A percentile compares a stretch with the other conserved stretches of the same genome.
Conservation (phyloP, 164 flowering plant genomes). For the Vitis amurensis region DNA sequence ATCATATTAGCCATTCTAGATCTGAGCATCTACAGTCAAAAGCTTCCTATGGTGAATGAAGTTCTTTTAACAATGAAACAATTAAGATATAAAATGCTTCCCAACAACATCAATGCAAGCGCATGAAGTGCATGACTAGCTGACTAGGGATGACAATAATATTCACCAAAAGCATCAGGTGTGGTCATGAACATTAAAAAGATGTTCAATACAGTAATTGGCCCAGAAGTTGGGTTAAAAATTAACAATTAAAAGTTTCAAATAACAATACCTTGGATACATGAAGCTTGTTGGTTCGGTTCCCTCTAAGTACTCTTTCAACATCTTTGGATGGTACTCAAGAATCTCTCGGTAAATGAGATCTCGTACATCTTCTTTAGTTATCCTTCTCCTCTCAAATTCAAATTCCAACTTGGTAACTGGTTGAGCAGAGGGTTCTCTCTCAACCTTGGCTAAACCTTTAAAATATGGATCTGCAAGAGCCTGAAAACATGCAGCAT, state of each 20-base stretch:
- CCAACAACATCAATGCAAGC: no score
- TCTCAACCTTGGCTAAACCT: conserved; percentile 91
- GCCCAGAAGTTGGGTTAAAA: neutral
- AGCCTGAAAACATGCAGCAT: conserved; percentile 58
- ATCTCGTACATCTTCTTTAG: conserved; percentile 93
- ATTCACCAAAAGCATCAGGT: neutral
- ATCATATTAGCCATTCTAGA: no score
- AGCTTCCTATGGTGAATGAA: no score
- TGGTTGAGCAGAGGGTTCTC: conserved; percentile 97
- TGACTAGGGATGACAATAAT: no score
- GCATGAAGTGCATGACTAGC: no score
- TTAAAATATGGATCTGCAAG: conserved; percentile 97
- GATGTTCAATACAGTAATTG: neutral
- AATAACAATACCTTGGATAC: conserved; percentile 84
- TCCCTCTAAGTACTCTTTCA: conserved; percentile 86
- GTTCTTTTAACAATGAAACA: no score
- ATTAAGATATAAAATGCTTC: no score
- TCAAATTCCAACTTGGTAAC: conserved; percentile 98
- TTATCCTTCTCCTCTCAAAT: conserved; percentile 92
- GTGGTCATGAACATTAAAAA: neutral
- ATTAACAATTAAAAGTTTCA: neutral
- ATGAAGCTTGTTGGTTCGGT: conserved; percentile 83
- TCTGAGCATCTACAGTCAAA: no score
- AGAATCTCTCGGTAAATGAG: conserved; percentile 89
- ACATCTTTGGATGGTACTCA: conserved; percentile 95